Percentiles rank a stretch among this genome's conserved stretches.
These are phyloP conservation scores for Solanum hybrid DNA, from an alignment of 305 asterid species.

Conservation along the genomic window DNA sequence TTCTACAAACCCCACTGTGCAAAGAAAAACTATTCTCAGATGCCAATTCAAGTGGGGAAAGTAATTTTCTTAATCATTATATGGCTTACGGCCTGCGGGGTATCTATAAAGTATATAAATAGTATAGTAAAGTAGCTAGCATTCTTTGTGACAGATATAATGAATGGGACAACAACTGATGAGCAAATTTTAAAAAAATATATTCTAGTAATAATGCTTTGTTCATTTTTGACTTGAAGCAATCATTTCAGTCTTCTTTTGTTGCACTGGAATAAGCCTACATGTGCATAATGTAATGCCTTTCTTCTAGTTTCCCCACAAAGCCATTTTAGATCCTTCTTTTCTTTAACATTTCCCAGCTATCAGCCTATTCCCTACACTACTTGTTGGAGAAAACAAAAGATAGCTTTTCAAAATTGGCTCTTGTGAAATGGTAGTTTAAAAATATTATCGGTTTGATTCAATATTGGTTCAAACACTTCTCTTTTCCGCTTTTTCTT, in stretches of 20 bases:
- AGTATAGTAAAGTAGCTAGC: not conserved
- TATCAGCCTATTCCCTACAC: not conserved
- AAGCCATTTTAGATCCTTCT: not conserved
- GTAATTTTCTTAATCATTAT: conserved; percentile 2
- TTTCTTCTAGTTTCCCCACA: conserved; percentile 3
- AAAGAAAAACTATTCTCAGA: not conserved
- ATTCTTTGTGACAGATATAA: conserved; percentile 1
- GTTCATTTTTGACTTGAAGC: conserved; percentile 5
- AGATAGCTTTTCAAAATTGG: not conserved
- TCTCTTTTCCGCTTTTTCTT: not conserved
- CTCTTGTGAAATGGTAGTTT: not conserved
- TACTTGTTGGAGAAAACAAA: not conserved
- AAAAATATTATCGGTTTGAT: not conserved
- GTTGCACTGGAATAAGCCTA: conserved; percentile 2
- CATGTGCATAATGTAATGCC: not conserved
- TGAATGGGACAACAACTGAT: conserved; percentile 1
- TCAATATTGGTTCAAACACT: not conserved
- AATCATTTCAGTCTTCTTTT: conserved; percentile 5
- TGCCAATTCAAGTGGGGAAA: conserved; percentile 3
- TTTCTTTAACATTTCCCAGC: not conserved
- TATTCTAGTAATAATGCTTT: conserved; percentile 1
- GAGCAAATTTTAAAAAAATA: not conserved
- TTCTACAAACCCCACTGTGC: not conserved
- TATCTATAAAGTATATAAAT: not conserved
- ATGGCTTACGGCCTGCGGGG: not conserved